Evolutionary conservation across 2,329 filamentous ascomycete genomes (phyloP).

Genomic region (Ophiobolus disseminans): DNA sequence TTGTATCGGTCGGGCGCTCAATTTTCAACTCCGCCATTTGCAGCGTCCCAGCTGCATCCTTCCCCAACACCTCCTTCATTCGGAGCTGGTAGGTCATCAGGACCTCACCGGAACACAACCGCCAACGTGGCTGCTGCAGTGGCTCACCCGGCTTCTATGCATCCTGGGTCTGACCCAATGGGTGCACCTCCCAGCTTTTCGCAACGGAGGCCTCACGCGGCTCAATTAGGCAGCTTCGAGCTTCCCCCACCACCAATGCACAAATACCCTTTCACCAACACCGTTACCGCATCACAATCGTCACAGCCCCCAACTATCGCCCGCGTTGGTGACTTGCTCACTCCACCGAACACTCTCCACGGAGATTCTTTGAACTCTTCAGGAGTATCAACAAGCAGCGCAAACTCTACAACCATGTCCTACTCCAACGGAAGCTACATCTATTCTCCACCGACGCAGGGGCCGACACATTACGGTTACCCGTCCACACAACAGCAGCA

Average conservation of each 20-base stretch:
- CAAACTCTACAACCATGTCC: slow-evolving; percentile 63
- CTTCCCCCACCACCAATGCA: slow-evolving; percentile 66
- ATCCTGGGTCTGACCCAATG: slow-evolving; percentile 67
- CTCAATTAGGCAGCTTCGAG: slow-evolving; percentile 72
- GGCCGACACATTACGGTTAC: slow-evolving; percentile 63
- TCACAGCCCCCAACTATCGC: slow-evolving; percentile 57
- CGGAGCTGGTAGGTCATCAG: slow-evolving; percentile 52
- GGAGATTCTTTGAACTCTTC: slow-evolving; percentile 68
- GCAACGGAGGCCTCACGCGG: slow-evolving; percentile 72
- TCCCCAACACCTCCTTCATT: slow-evolving; percentile 51
- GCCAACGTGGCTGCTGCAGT: slow-evolving; percentile 69
- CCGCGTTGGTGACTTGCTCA: slow-evolving; percentile 68
- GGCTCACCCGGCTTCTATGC: slow-evolving; percentile 67
- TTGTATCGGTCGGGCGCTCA: slow-evolving; percentile 56
- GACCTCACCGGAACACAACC: slow-evolving; percentile 53
- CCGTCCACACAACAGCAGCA: slow-evolving; percentile 48
- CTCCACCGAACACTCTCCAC: slow-evolving; percentile 66
- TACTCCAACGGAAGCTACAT: slow-evolving; percentile 70
- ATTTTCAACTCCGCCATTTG: slow-evolving; percentile 45
- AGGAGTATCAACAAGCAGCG: slow-evolving; percentile 66
- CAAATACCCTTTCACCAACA: slow-evolving; percentile 58
- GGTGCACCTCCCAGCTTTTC: slow-evolving; percentile 71
- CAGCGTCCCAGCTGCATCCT: slow-evolving; percentile 50
- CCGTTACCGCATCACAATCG: slow-evolving; percentile 52
- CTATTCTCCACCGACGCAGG: slow-evolving; percentile 63